A percentile compares a stretch with the other conserved stretches of the same genome.
phyloP scores from a whole-genome alignment of 495 filamentous ascomycete genomes.

The Baudoinia panamericana region DNA sequence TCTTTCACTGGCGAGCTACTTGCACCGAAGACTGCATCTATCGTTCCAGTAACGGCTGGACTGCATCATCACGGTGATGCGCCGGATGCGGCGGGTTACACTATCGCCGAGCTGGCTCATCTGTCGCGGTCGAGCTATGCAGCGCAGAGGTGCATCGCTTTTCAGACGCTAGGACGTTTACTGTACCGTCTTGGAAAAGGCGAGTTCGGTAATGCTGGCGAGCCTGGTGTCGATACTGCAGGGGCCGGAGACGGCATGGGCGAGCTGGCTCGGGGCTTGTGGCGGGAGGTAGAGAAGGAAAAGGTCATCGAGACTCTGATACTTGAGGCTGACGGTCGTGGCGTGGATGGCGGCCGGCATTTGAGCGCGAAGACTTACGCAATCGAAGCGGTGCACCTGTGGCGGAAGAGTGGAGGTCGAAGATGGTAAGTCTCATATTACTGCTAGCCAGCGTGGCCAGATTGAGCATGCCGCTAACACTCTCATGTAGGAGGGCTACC shows the following conservation, averaged over 20 bases:
- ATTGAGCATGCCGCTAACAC: too few relatives aligned
- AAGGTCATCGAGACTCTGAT: constrained; percentile 59
- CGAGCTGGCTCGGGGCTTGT: constrained; percentile 30
- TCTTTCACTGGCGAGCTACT: constrained; percentile 69
- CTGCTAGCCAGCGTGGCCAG: too few relatives aligned
- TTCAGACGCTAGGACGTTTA: constrained; percentile 76
- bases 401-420: constrained; percentile 60
- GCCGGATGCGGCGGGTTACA: constrained; percentile 89
- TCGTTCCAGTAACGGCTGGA: constrained; percentile 59
- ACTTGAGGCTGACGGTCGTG: constrained; percentile 45
- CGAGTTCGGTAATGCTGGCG: constrained; percentile 47
- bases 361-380: constrained; percentile 65
- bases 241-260: constrained; percentile 20
- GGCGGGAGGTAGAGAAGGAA: constrained; percentile 53
- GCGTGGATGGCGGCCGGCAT: constrained; percentile 31
- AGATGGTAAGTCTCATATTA: constrained; percentile 32
- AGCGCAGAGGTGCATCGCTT: constrained; percentile 79
- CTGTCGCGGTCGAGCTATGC: constrained; percentile 71
- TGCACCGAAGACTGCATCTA: constrained; percentile 55
- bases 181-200: constrained; percentile 69
- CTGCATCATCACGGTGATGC: constrained; percentile 91
- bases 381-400: constrained; percentile 82
- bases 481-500: too few relatives aligned
- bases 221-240: constrained; percentile 10
- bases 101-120: constrained; percentile 73